Percentiles rank a stretch among this genome's conserved stretches.
Evolutionary conservation across 208 protist genomes (phyloP).

Genomic region (Acanthamoeba culbertsoni): DNA sequence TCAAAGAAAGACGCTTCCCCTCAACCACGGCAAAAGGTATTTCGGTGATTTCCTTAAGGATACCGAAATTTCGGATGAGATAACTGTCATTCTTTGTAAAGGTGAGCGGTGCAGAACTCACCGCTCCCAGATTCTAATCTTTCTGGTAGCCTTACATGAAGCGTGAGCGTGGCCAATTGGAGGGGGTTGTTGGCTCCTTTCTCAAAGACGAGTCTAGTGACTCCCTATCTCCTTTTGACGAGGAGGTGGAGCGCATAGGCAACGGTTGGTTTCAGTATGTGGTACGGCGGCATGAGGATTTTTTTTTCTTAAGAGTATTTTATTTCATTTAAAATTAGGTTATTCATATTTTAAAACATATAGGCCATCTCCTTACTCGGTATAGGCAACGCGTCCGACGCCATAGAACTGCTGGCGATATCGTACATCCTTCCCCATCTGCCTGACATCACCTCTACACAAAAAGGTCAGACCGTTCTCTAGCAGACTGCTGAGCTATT

Average conservation of each 20-base stretch:
- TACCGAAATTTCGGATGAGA: too few species aligned
- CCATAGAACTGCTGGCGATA: constrained; percentile 62
- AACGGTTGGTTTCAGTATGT: constrained; percentile 10
- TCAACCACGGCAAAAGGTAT: too few species aligned
- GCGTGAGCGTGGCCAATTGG: too few species aligned
- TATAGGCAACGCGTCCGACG: constrained; percentile 59
- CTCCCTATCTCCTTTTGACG: neutral
- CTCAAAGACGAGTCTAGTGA: neutral
- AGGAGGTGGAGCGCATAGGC: neutral
- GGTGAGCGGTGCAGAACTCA: too few species aligned
- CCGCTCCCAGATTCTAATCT: too few species aligned
- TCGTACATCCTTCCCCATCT: constrained; percentile 64
- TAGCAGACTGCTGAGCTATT: neutral
- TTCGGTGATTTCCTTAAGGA: too few species aligned
- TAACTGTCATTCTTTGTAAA: too few species aligned
- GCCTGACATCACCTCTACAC: neutral
- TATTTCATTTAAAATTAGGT: too few species aligned
- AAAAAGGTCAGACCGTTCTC: neutral
- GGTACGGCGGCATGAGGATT: neutral
- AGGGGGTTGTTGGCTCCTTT: neutral
- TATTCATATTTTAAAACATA: too few species aligned
- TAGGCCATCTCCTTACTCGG: constrained; percentile 50
- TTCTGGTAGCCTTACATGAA: too few species aligned
- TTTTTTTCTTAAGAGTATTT: neutral
- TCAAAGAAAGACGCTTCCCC: too few species aligned